Evolutionary conservation across 768 basidiomycete genomes (phyloP).

Genomic region (Panaeolus papilionaceus): DNA sequence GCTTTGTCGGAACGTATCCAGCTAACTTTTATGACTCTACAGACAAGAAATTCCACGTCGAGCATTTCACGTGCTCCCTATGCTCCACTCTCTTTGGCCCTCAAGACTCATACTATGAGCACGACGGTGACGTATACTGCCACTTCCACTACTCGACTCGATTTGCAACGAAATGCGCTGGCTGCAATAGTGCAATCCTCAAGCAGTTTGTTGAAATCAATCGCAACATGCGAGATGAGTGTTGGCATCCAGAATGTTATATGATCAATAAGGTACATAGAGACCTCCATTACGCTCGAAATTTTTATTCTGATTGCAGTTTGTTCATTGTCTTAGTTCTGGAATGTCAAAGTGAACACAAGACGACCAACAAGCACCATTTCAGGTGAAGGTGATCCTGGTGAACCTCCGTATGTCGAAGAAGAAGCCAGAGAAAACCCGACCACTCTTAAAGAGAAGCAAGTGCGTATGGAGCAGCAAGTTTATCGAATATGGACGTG

Average conservation of each 20-base stretch:
- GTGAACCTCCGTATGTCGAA: constrained; percentile 65
- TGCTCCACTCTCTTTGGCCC: constrained; percentile 97
- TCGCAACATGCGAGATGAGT: constrained; percentile 96
- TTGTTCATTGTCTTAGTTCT: constrained; percentile 66
- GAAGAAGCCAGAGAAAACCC: constrained; percentile 87
- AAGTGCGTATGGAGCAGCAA: constrained; percentile 93
- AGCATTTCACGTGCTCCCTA: constrained; percentile 98
- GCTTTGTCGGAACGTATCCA: constrained; percentile 7
- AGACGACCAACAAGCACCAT: constrained; percentile 70
- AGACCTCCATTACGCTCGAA: constrained; percentile 9
- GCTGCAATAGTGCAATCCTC: constrained; percentile 95
- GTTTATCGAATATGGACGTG: constrained; percentile 99
- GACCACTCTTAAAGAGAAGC: constrained; percentile 83
- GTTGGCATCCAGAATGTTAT: constrained; percentile 99
- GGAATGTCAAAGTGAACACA: constrained; percentile 95
- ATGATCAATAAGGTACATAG: constrained; percentile 96
- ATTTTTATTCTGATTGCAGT: constrained; percentile 8
- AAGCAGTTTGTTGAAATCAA: constrained; percentile 99
- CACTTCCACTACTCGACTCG: constrained; percentile 99
- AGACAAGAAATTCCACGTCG: constrained; percentile 99
- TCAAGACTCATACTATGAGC: constrained; percentile 99
- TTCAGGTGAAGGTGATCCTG: constrained; percentile 55
- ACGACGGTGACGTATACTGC: constrained; percentile 96
- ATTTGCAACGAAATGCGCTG: constrained; percentile 98
- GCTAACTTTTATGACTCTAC: constrained; percentile 23